A percentile compares a stretch with the other conserved stretches of the same genome.
Evolutionary conservation across 2,329 filamentous ascomycete species (phyloP).

Genomic region (Pyrenophora teres): DNA sequence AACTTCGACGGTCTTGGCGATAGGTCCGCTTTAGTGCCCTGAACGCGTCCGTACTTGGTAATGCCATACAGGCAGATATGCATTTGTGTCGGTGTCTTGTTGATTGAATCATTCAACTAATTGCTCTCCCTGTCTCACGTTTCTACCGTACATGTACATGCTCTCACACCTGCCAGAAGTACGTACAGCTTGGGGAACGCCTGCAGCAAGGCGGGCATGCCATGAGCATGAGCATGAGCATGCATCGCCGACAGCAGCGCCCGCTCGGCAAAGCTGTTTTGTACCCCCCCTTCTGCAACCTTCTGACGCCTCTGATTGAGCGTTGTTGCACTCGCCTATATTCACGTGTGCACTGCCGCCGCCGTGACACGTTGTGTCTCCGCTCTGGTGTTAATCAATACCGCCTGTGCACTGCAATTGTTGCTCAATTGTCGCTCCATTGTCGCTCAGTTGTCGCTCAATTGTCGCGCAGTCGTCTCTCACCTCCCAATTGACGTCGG

Average conservation of each 20-base stretch:
- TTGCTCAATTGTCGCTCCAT: background rate
- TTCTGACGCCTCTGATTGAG: constrained; percentile 26
- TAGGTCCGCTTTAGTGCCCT: constrained; percentile 15
- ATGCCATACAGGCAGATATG: background rate
- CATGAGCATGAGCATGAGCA: constrained; percentile 1
- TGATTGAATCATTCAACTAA: no score
- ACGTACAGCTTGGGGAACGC: constrained; percentile 4
- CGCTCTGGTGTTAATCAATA: constrained; percentile 21
- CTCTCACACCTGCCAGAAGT: background rate
- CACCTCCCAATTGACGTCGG: background rate
- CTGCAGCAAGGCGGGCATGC: constrained; percentile 19
- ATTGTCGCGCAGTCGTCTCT: no score
- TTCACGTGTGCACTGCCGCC: constrained; percentile 37
- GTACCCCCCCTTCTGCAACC: constrained; percentile 42
- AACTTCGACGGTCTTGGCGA: constrained; percentile 14
- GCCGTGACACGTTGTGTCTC: constrained; percentile 27
- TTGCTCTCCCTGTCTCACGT: background rate
- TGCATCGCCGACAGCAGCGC: constrained; percentile 22
- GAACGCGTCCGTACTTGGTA: constrained; percentile 1
- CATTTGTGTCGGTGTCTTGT: background rate
- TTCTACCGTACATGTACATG: background rate
- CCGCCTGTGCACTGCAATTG: constrained; percentile 11
- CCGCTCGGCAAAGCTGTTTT: constrained; percentile 28
- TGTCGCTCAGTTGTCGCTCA: no score
- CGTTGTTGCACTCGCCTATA: constrained; percentile 36